A percentile compares a stretch with the other conserved stretches of the same genome.
These are phyloP conservation scores for Phytophthora capsici DNA, from an alignment of 352 stramenopile species.

Conservation along the genomic window DNA sequence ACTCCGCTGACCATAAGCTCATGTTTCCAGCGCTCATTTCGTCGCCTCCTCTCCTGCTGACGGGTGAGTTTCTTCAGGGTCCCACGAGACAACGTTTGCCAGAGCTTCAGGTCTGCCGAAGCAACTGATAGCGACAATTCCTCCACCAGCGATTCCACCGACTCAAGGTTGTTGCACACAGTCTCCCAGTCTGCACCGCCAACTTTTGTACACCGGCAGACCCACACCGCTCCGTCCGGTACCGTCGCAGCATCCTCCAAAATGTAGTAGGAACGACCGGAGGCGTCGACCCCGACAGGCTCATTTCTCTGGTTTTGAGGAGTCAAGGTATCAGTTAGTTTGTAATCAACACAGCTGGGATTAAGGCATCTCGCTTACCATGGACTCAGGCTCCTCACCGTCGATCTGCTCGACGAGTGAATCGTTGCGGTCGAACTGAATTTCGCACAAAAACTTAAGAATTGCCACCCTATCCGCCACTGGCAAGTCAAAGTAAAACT, in stretches of 20 bases:
- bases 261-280: conserved; percentile 59
- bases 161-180: conserved; percentile 59
- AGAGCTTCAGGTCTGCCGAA: conserved; percentile 61
- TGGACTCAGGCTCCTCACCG: conserved; percentile 53
- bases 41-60: conserved; percentile 53
- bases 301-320: conserved; percentile 52
- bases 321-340: background rate
- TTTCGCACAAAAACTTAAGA: conserved; percentile 69
- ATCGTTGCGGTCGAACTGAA: conserved; percentile 74
- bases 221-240: conserved; percentile 56
- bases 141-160: conserved; percentile 52
- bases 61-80: conserved; percentile 59
- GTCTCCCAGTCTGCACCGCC: conserved; percentile 65
- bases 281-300: conserved; percentile 49
- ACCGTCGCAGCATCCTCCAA: conserved; percentile 68
- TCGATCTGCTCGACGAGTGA: conserved; percentile 61
- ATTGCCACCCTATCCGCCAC: conserved; percentile 52
- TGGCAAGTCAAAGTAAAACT: conserved; percentile 56
- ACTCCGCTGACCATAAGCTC: conserved; percentile 45
- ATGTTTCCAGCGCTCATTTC: conserved; percentile 46
- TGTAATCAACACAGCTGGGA: background rate
- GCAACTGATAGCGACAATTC: conserved; percentile 59
- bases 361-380: conserved; percentile 29
- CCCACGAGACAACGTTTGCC: conserved; percentile 47
- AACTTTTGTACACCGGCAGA: conserved; percentile 57